These are phyloP conservation scores for Carex kokanica DNA, from an alignment of 176 grass and related monocot genomes.

Conservation along the genomic window DNA sequence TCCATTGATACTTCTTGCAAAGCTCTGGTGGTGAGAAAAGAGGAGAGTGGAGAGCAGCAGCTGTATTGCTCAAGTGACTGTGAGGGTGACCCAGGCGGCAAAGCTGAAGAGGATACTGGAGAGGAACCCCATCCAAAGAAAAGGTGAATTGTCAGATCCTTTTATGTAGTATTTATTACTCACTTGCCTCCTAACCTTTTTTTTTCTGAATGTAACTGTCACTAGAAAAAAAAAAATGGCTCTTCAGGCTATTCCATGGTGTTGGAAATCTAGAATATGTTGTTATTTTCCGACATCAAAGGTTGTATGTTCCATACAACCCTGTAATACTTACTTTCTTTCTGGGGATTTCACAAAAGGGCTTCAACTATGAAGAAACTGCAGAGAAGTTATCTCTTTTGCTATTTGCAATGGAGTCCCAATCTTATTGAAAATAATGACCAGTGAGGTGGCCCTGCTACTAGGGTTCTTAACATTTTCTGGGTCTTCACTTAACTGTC, in stretches of 20 bases:
- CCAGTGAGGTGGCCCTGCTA: not conserved
- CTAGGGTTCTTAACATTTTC: not conserved
- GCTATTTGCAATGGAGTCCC: constrained; percentile 6
- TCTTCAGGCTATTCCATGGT: not conserved
- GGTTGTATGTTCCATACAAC: not conserved
- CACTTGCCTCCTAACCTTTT: not conserved
- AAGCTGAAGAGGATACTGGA: constrained; percentile 53
- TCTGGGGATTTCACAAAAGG: not conserved
- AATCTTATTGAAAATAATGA: not conserved
- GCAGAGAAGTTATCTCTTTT: not conserved
- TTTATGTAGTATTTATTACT: constrained; percentile 5
- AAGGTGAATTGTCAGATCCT: constrained; percentile 42
- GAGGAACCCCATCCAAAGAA: constrained; percentile 51
- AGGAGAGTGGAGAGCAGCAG: constrained; percentile 60
- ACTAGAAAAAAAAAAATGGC: not conserved
- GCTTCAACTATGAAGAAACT: not conserved
- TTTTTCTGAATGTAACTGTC: not conserved
- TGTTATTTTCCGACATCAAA: not conserved
- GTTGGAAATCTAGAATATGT: not conserved
- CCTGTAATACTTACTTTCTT: not conserved
- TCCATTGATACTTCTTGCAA: constrained; percentile 45
- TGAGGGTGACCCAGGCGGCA: constrained; percentile 65
- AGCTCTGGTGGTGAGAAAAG: constrained; percentile 31
- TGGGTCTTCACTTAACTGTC: not conserved
- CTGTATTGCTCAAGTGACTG: constrained; percentile 98